phyloP scores from a whole-genome alignment of 2,329 filamentous ascomycete species.

The Hypoxylon sp. region DNA sequence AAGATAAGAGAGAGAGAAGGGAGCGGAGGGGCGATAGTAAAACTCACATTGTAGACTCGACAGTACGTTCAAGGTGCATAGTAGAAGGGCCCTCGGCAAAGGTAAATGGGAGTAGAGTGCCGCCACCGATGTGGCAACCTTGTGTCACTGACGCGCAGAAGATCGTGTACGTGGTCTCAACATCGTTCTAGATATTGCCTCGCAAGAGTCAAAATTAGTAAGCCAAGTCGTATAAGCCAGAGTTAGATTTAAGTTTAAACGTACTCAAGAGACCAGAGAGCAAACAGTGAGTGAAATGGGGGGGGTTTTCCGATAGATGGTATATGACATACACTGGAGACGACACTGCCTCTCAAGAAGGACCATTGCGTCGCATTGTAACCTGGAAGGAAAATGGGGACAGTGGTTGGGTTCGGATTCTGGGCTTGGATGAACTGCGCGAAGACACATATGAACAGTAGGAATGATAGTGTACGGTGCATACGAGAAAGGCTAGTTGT shows the following conservation, averaged over 20 bases:
- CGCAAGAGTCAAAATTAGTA: neutral
- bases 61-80: conserved; percentile 7
- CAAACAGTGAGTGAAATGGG: neutral
- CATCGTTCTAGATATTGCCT: conserved; percentile 25
- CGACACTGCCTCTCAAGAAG: conserved; percentile 29
- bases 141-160: conserved; percentile 33
- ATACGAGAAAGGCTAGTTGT: neutral
- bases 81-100: conserved; percentile 39
- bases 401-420: conserved; percentile 7
- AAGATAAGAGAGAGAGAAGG: neutral
- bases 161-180: conserved; percentile 39
- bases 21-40: neutral
- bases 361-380: conserved; percentile 25
- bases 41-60: conserved; percentile 24
- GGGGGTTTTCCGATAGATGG: neutral
- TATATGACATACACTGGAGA: conserved; percentile 28
- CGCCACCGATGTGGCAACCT: conserved; percentile 22
- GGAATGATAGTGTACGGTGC: neutral
- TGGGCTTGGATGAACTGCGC: conserved; percentile 4
- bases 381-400: conserved; percentile 30
- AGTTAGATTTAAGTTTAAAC: neutral
- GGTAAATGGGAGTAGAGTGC: conserved; percentile 23
- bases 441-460: conserved; percentile 10
- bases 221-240: neutral
- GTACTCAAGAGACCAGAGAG: neutral